Conservation (phyloP, 768 basidiomycete genomes). For the Gautieria morchelliformis region DNA sequence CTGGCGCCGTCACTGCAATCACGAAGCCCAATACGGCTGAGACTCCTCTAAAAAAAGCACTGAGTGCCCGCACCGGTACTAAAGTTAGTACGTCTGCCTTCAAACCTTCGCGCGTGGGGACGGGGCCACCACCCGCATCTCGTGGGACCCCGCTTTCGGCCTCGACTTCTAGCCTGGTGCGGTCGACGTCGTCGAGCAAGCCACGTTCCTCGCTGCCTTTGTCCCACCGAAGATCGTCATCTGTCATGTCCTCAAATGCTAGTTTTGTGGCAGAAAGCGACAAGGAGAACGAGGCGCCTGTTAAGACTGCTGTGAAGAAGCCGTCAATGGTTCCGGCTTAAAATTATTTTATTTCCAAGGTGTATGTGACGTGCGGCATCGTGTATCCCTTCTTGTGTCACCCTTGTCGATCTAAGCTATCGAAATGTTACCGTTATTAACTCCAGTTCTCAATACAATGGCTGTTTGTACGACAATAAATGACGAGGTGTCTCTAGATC, state of each 20-base stretch:
- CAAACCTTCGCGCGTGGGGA: not conserved
- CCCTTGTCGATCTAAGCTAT: not conserved
- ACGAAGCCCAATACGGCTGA: constrained; percentile 13
- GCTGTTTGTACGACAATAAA: too few species aligned
- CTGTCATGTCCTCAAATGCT: constrained; percentile 11
- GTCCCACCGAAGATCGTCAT: constrained; percentile 3
- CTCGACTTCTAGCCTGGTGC: not conserved
- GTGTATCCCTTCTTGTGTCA: not conserved
- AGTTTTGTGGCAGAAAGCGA: constrained; percentile 11
- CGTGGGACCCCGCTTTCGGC: not conserved
- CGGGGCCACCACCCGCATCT: not conserved
- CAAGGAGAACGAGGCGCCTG: constrained; percentile 1
- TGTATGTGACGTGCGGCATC: not conserved
- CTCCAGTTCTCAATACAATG: not conserved
- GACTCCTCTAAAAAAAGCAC: not conserved
- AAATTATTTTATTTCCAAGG: not conserved
- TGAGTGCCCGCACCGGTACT: not conserved
- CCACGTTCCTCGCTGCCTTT: not conserved
- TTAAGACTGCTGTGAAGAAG: not conserved
- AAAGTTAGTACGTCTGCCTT: not conserved
- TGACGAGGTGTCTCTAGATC: too few species aligned
- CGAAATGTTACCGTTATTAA: not conserved
- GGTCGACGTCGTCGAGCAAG: not conserved
- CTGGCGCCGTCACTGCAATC: constrained; percentile 43
- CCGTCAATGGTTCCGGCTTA: not conserved